These are phyloP conservation scores for Ophiostoma triangulosporum DNA, from an alignment of 2,329 filamentous ascomycete species.

Conservation along the genomic window DNA sequence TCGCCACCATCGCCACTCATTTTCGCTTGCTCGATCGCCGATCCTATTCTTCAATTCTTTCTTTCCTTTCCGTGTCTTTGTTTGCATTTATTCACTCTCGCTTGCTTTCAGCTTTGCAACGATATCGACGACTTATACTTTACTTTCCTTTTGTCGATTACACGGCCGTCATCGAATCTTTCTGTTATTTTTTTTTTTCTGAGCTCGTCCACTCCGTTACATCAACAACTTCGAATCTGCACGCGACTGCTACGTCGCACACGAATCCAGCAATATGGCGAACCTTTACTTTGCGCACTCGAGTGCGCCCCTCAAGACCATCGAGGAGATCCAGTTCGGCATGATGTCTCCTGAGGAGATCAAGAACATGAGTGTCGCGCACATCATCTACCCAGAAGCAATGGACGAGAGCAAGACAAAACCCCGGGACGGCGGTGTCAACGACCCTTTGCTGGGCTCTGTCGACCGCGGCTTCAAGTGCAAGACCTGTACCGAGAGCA, in stretches of 20 bases:
- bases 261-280: conserved; percentile 49
- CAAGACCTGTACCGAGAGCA: conserved; percentile 89
- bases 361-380: conserved; percentile 94
- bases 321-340: conserved; percentile 98
- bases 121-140: not conserved
- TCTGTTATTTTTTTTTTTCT: not conserved
- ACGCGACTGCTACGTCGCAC: not conserved
- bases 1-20: not conserved
- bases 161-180: not conserved
- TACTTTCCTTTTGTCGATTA: not conserved
- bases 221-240: not conserved
- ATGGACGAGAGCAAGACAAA: conserved; percentile 94
- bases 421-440: conserved; percentile 81
- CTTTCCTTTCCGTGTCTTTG: not conserved
- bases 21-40: not conserved
- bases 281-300: conserved; percentile 85
- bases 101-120: not conserved
- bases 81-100: not conserved
- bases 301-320: conserved; percentile 89
- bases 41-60: not conserved
- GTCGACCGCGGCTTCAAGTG: conserved; percentile 94
- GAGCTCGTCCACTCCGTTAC: not conserved
- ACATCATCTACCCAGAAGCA: conserved; percentile 96
- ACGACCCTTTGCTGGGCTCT: conserved; percentile 89
- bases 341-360: conserved; percentile 96